Conservation (phyloP, 2,329 filamentous ascomycete species). For the Cercospora sojina region DNA sequence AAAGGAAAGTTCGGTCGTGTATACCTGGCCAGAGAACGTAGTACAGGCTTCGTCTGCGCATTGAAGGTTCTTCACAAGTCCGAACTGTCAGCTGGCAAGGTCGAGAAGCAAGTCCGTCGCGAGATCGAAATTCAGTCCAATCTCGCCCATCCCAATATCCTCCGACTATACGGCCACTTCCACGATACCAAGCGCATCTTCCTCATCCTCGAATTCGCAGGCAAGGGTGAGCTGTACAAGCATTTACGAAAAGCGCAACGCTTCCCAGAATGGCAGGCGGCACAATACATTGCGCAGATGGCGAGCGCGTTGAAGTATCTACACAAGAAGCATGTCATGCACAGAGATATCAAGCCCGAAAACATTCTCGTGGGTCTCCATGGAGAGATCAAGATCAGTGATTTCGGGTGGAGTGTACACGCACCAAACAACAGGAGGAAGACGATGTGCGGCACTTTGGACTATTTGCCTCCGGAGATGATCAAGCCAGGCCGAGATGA, state of each 20-base stretch:
- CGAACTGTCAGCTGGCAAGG: slow-evolving; percentile 74
- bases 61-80: slow-evolving; percentile 84
- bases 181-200: slow-evolving; percentile 87
- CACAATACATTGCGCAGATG: slow-evolving; percentile 87
- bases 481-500: slow-evolving; percentile 74
- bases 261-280: slow-evolving; percentile 83
- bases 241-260: slow-evolving; percentile 74
- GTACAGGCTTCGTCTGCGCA: slow-evolving; percentile 78
- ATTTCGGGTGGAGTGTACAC: slow-evolving; percentile 98
- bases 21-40: slow-evolving; percentile 78
- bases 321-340: slow-evolving; percentile 96
- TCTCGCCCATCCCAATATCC: slow-evolving; percentile 79
- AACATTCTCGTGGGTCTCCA: slow-evolving; percentile 96
- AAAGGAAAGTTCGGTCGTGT: slow-evolving; percentile 88
- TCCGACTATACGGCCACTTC: slow-evolving; percentile 82
- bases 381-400: slow-evolving; percentile 96
- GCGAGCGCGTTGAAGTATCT: slow-evolving; percentile 85
- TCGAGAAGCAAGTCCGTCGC: slow-evolving; percentile 82
- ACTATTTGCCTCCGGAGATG: slow-evolving; percentile 99
- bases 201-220: slow-evolving; percentile 82
- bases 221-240: slow-evolving; percentile 85
- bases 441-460: slow-evolving; percentile 95
- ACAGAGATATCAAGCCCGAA: slow-evolving; percentile 95
- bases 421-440: slow-evolving; percentile 90
- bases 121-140: slow-evolving; percentile 91